A percentile compares a stretch with the other conserved stretches of the same genome.
phyloP scores from a whole-genome alignment of 257 asterid species.

The Scutellaria baicalensis region DNA sequence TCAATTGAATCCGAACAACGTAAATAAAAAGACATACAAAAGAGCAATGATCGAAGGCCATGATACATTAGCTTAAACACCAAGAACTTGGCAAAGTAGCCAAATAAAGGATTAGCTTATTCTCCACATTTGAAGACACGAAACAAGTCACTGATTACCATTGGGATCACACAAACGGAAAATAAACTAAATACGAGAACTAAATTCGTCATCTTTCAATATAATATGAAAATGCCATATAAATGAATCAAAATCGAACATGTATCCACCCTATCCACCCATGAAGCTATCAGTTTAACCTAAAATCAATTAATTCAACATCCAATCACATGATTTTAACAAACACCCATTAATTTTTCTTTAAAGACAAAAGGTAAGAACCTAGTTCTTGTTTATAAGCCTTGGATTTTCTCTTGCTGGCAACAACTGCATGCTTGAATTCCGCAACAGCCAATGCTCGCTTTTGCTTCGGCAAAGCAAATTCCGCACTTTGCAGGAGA shows the following conservation, averaged over 20 bases:
- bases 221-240: neutral
- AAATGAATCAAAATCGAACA: neutral
- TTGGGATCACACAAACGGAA: neutral
- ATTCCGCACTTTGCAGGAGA: constrained; percentile 69
- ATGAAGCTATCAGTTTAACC: neutral
- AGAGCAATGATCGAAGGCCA: neutral
- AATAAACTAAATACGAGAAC: neutral
- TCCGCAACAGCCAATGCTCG: constrained; percentile 50
- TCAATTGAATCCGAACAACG: neutral
- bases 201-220: neutral
- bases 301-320: neutral
- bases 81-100: neutral
- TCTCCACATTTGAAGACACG: neutral
- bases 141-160: neutral
- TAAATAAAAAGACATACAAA: neutral
- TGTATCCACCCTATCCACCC: neutral
- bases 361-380: neutral
- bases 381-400: constrained; percentile 42
- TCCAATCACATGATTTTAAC: neutral
- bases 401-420: constrained; percentile 56
- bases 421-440: constrained; percentile 66
- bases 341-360: neutral
- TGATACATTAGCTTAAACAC: neutral
- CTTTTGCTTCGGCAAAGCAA: constrained; percentile 72
- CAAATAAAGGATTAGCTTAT: neutral